Conservation (phyloP, 495 filamentous ascomycete species). For the Geoglossum glabrum region DNA sequence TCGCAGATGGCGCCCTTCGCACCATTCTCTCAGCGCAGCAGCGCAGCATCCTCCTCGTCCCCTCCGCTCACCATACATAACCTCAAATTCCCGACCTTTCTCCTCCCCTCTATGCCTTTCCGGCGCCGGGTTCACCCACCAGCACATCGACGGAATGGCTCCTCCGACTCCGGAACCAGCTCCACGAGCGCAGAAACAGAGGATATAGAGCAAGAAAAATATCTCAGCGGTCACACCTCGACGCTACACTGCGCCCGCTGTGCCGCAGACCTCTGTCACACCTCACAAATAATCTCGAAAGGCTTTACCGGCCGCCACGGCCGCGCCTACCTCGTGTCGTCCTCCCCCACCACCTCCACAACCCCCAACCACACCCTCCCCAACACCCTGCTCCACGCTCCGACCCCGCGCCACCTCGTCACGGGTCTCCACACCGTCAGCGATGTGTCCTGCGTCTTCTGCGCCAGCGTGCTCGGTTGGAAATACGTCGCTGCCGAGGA, state of each 20-base stretch:
- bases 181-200: background rate
- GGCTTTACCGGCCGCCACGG: slow-evolving; percentile 90
- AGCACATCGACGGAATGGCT: background rate
- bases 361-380: slow-evolving; percentile 18
- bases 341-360: slow-evolving; percentile 11
- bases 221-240: slow-evolving; percentile 30
- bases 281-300: slow-evolving; percentile 68
- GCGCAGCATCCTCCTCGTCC: background rate
- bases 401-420: slow-evolving; percentile 52
- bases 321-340: slow-evolving; percentile 68
- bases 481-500: slow-evolving; percentile 82
- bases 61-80: background rate
- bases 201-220: slow-evolving; percentile 7
- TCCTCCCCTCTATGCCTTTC: background rate
- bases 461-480: slow-evolving; percentile 63
- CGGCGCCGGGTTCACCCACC: background rate
- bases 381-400: slow-evolving; percentile 38
- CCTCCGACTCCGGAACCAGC: background rate
- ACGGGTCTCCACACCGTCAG: slow-evolving; percentile 54
- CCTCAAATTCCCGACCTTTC: background rate
- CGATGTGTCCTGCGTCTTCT: slow-evolving; percentile 39
- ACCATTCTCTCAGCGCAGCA: background rate
- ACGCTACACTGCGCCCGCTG: slow-evolving; percentile 57
- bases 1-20: background rate
- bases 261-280: slow-evolving; percentile 51